Base-by-base conservation (phyloP, 495 filamentous ascomycete genomes). In the Daldinia vernicosa region DNA sequence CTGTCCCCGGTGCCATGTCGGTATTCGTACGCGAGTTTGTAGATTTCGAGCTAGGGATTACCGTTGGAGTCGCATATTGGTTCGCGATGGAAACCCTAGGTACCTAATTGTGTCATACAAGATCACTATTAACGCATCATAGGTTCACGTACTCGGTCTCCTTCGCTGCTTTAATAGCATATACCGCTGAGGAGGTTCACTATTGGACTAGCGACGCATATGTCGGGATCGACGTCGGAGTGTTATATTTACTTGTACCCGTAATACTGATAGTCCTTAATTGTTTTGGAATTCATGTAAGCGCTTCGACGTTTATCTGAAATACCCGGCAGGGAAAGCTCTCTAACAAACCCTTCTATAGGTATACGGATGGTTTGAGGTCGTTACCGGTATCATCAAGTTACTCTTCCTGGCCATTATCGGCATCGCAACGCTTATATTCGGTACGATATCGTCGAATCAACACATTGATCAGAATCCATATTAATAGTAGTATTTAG, bases 11-110 rank as follows among this genome's bases (percentile, higher is more conserved):
- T 39, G 83, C 83, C 1, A 45, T 86, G 14, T 76, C 80, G 6
- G 78, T 82, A 35, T 86, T 81, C 65, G 82, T 84, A 6, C 71
- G 77, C n/a, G 74, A 79, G 27, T 86, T 85, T 70, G 80, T 86
- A 9, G 84, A 87, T 55, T 69, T 70, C 11, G 83, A 84, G 9
- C 69, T 87, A 45, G 84, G 82, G 0, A 83, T 81, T 26, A 78
- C 79, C 8, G 78, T 85, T 7, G 83, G 83, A 12, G 66, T 82
- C 17, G 75, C 78, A 51, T 86, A 87, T 66, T 86, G 84, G 85
- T 85, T 62, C 51, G 78, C 64, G 9, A 12, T 12, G 19, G 27
- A 59, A 22, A 8, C 22, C n/a, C n/a, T n/a, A n/a, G n/a, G n/a
- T n/a, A n/a, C n/a, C n/a, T n/a, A 22, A 15, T 39, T 28, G 15